phyloP scores from a whole-genome alignment of 129 eudicot species.

The Sambucus nigra region DNA sequence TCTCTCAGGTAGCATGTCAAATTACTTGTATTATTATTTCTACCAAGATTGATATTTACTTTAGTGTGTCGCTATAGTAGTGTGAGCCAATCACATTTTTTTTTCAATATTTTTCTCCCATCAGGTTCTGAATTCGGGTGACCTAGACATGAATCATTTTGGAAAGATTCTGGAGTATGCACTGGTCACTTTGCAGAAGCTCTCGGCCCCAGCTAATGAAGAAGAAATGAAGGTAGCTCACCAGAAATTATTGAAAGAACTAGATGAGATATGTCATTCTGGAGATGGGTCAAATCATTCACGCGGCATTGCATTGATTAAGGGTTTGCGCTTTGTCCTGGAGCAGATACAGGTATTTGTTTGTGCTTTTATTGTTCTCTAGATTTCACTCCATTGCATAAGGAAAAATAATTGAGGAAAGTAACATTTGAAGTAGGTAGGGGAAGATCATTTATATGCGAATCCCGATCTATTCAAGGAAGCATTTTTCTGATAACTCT shows the following conservation, averaged over 20 bases:
- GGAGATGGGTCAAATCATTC: slow-evolving; percentile 45
- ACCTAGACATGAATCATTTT: slow-evolving; percentile 61
- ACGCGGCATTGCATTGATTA: slow-evolving; percentile 49
- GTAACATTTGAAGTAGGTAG: background rate
- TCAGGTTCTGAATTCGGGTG: slow-evolving; percentile 67
- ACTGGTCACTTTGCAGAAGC: slow-evolving; percentile 70
- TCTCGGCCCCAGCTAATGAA: slow-evolving; percentile 86
- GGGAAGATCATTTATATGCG: too few relatives aligned
- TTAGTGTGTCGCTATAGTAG: background rate
- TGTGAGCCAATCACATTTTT: background rate
- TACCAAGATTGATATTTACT: slow-evolving; percentile 1
- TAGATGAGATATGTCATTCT: slow-evolving; percentile 42
- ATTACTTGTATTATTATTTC: background rate
- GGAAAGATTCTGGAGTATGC: slow-evolving; percentile 80
- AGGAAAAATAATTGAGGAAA: too few relatives aligned
- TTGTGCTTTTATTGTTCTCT: slow-evolving; percentile 7
- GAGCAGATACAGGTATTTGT: slow-evolving; percentile 67
- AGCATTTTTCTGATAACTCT: too few relatives aligned
- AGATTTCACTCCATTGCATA: background rate
- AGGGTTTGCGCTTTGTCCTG: slow-evolving; percentile 85
- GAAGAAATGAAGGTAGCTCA: slow-evolving; percentile 50
- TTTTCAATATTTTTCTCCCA: background rate
- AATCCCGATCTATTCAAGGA: too few relatives aligned
- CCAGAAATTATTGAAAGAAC: slow-evolving; percentile 50
- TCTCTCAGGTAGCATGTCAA: slow-evolving; percentile 52